Evolutionary conservation across 768 basidiomycete species (phyloP).

Genomic region (Hortiboletus flavorubellus): DNA sequence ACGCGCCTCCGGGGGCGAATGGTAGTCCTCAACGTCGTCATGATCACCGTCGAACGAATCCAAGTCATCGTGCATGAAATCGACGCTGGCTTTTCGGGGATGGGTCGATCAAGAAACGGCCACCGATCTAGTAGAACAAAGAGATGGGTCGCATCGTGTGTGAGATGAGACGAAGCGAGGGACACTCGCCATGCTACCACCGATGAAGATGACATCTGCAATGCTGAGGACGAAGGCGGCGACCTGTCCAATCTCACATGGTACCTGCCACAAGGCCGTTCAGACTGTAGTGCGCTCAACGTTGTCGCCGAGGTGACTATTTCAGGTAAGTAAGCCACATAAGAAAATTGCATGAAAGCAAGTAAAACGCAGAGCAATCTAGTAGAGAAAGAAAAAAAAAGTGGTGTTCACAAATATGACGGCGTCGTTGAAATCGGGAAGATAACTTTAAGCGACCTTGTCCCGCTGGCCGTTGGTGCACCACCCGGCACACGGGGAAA

Average conservation of each 20-base stretch:
- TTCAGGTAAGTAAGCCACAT: conserved; percentile 25
- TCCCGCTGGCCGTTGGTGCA: no score
- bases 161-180: not conserved
- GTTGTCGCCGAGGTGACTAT: conserved; percentile 64
- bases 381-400: no score
- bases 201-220: conserved; percentile 71
- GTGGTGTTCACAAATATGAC: no score
- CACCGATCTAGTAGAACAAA: conserved; percentile 57
- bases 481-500: no score
- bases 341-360: no score
- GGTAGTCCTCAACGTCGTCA: no score
- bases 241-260: conserved; percentile 68
- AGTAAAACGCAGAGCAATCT: no score
- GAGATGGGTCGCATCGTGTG: not conserved
- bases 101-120: conserved; percentile 67
- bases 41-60: no score
- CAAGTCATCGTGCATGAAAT: no score
- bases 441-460: no score
- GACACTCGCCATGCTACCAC: conserved; percentile 60
- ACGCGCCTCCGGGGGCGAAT: conserved; percentile 62
- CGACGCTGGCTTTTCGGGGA: conserved; percentile 48
- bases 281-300: conserved; percentile 58
- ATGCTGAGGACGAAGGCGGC: conserved; percentile 59
- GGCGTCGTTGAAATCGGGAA: no score
- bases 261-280: conserved; percentile 69